Evolutionary conservation across 2,329 filamentous ascomycete species (phyloP).

Genomic region (Phoma herbarum): DNA sequence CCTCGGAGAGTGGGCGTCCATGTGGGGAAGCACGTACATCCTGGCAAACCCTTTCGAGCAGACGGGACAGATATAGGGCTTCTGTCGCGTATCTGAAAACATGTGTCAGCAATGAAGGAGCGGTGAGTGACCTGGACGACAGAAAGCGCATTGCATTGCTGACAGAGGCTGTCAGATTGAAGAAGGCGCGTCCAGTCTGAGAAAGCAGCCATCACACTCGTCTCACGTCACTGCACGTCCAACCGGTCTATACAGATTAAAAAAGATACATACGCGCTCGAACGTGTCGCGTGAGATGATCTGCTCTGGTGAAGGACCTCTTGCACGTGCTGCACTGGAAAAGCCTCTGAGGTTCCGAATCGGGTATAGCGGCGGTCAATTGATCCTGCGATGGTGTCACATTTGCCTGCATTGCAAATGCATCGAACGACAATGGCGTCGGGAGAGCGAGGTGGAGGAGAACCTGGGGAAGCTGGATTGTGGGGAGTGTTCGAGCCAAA

Average conservation of each 20-base stretch:
- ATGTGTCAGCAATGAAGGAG: constrained; percentile 20
- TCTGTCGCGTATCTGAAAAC: constrained; percentile 51
- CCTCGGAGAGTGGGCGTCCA: not conserved
- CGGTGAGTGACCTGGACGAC: not conserved
- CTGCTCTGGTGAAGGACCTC: constrained; percentile 61
- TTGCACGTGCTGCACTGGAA: constrained; percentile 64
- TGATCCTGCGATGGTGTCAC: constrained; percentile 17
- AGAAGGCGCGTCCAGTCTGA: not conserved
- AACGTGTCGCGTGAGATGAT: constrained; percentile 64
- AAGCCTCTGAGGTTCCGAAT: constrained; percentile 33
- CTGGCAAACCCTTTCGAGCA: constrained; percentile 59
- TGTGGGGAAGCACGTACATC: constrained; percentile 43
- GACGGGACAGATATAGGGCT: constrained; percentile 56
- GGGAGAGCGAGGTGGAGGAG: constrained; percentile 38
- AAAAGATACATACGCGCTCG: constrained; percentile 54
- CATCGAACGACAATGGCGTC: constrained; percentile 25
- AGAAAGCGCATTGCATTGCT: not conserved
- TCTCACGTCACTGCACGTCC: not conserved
- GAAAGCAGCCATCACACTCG: not conserved
- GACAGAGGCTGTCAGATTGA: not conserved
- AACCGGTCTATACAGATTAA: not conserved
- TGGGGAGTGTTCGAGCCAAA: constrained; percentile 24
- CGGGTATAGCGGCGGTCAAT: constrained; percentile 21
- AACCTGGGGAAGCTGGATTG: constrained; percentile 28
- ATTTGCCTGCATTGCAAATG: constrained; percentile 31